These are phyloP conservation scores for Vanderwaltozyma tropicalis DNA, from an alignment of 805 yeast species.

Conservation along the genomic window DNA sequence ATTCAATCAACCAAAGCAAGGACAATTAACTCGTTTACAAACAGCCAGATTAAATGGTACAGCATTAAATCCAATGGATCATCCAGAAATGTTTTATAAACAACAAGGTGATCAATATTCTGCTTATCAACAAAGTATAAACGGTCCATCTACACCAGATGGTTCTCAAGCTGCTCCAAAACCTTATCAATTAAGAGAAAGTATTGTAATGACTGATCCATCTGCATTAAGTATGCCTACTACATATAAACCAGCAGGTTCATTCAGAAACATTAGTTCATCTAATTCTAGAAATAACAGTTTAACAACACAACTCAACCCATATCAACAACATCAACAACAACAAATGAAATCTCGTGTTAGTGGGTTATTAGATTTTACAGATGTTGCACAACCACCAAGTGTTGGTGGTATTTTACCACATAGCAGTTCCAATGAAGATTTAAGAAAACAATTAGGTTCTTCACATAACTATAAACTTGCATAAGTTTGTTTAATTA, in stretches of 20 bases:
- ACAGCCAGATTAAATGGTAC: slow-evolving; percentile 24
- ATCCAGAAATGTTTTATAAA: slow-evolving; percentile 32
- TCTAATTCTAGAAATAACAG: slow-evolving; percentile 29
- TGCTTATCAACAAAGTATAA: background rate
- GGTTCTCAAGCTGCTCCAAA: slow-evolving; percentile 10
- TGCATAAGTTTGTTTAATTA: background rate
- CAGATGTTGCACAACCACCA: slow-evolving; percentile 20
- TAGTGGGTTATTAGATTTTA: slow-evolving; percentile 21
- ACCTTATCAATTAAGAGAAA: slow-evolving; percentile 49
- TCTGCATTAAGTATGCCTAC: slow-evolving; percentile 44
- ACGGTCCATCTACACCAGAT: background rate
- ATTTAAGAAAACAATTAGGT: slow-evolving; percentile 31
- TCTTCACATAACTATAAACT: slow-evolving; percentile 28
- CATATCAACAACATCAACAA: slow-evolving; percentile 10
- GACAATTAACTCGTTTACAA: slow-evolving; percentile 9
- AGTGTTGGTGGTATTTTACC: slow-evolving; percentile 26
- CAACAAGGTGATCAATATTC: slow-evolving; percentile 1
- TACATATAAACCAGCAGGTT: slow-evolving; percentile 63
- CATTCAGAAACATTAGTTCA: slow-evolving; percentile 31
- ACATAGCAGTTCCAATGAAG: slow-evolving; percentile 28
- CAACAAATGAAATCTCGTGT: slow-evolving; percentile 14
- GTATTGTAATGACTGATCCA: slow-evolving; percentile 73
- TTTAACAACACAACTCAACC: slow-evolving; percentile 23
- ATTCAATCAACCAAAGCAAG: slow-evolving; percentile 26
- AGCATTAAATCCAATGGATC: slow-evolving; percentile 34